Conservation (phyloP, 2,329 filamentous ascomycete species). For the Botrytis deweyae region DNA sequence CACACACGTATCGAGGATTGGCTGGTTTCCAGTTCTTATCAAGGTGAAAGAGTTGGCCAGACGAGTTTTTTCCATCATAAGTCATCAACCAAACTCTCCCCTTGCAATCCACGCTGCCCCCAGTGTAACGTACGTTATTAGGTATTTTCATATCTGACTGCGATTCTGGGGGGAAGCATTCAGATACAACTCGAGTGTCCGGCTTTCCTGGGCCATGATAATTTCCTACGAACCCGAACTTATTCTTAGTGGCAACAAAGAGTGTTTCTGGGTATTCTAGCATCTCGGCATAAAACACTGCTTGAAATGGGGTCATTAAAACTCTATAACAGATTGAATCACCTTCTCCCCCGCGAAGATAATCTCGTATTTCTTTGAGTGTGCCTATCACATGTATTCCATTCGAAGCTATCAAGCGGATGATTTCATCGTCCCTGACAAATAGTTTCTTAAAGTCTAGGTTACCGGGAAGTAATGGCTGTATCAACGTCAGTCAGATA, state of each 20-base stretch:
- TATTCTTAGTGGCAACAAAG: neutral
- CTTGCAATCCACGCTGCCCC: neutral
- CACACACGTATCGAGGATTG: neutral
- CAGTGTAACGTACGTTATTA: neutral
- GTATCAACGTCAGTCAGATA: neutral
- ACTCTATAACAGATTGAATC: neutral
- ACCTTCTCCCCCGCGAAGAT: fast-evolving
- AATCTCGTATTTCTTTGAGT: neutral
- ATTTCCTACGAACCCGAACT: neutral
- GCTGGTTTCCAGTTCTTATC: neutral
- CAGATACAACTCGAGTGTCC: neutral
- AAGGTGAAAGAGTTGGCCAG: neutral
- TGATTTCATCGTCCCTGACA: neutral
- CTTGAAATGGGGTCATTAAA: neutral
- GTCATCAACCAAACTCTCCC: neutral
- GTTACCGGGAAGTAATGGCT: neutral
- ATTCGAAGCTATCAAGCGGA: neutral
- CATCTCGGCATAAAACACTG: neutral
- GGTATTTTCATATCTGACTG: neutral
- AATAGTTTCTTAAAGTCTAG: neutral
- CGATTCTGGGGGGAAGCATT: neutral
- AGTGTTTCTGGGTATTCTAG: neutral
- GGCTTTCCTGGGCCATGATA: neutral
- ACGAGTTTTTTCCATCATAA: neutral
- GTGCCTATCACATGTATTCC: neutral